Evolutionary conservation across 2,329 filamentous ascomycete species (phyloP), one percentile per base, ranked within the genome.

Genomic region (Arthrinium puccinioides): DNA sequence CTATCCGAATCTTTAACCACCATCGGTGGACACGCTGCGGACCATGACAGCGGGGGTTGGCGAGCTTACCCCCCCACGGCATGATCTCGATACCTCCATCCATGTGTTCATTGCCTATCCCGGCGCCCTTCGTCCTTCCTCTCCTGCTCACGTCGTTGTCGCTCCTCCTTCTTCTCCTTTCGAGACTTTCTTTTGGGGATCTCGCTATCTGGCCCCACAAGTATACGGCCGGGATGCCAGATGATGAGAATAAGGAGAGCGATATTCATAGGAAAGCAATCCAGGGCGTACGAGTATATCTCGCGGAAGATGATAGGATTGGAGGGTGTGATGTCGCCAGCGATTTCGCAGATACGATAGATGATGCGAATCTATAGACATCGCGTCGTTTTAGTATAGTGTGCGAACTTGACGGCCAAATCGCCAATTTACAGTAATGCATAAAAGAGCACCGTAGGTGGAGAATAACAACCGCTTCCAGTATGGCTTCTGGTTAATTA

Each of bases 341-440:
- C 61, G 47, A 72, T 82, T 51, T 82, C 75, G 36, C 64, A 54
- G 2, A 83, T 61, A 21, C 76, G 73, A 55, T 72, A 83, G 44
- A 78, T 67, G 51, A 82, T 79, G 23, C 77, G 71, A 20, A 68
- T 52, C 64, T 74, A 10, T 4, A 5, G 9, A 3, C 5, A n/a
- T n/a, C n/a, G 35, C 11, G 35, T 39, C 15, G 45, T 36, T 45
- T 39, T 24, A 40, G 27, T 19, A 38, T 30, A 21, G 29, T 13
- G 13, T 32, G 24, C 10, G n/a, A 36, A 11, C 7, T 19, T 29
- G 13, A 9, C 5, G 32, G 3, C 24, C 21, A 11, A 20, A 23
- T 15, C 6, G 8, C 8, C 18, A 9, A 46, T 58, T 52, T 44
- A 65, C 56, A 24, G 60, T 51, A 29, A 66, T 62, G 13, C 63